Percentiles rank a stretch among this genome's conserved stretches.
These are phyloP conservation scores for Xylaria acuta DNA, from an alignment of 495 filamentous ascomycete species.

Conservation along the genomic window DNA sequence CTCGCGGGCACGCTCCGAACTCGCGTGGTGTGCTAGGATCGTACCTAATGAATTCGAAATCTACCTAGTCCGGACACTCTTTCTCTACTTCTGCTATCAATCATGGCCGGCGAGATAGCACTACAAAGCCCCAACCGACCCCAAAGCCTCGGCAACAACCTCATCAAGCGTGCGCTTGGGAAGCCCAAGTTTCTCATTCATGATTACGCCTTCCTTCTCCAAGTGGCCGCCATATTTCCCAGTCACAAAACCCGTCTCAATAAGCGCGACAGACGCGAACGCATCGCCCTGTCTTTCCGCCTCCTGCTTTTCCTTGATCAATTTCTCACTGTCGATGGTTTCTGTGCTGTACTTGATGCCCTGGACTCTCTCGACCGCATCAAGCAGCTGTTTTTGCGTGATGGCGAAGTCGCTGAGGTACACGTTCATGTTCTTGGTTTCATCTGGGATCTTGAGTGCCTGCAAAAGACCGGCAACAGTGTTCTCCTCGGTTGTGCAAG, in stretches of 20 bases:
- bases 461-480: constrained; percentile 45
- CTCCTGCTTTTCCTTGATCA: constrained; percentile 34
- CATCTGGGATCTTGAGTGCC: constrained; percentile 41
- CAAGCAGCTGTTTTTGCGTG: constrained; percentile 50
- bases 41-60: neutral
- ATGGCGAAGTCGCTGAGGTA: constrained; percentile 48
- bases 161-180: constrained; percentile 32
- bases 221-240: constrained; percentile 36
- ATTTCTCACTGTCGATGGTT: constrained; percentile 29
- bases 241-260: constrained; percentile 38
- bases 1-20: neutral
- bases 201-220: constrained; percentile 38
- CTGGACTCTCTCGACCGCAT: constrained; percentile 40
- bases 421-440: constrained; percentile 50
- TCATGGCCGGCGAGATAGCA: neutral
- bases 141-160: constrained; percentile 21
- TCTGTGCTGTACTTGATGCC: constrained; percentile 41
- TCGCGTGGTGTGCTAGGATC: neutral
- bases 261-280: constrained; percentile 30
- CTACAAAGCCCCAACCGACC: constrained; percentile 12
- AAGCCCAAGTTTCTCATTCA: constrained; percentile 35
- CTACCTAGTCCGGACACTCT: neutral
- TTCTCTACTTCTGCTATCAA: neutral
- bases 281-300: constrained; percentile 29
- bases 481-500: constrained; percentile 48